A percentile compares a stretch with the other conserved stretches of the same genome.
These are phyloP conservation scores for Elasticomyces elasticus DNA, from an alignment of 495 filamentous ascomycete genomes.

Conservation along the genomic window DNA sequence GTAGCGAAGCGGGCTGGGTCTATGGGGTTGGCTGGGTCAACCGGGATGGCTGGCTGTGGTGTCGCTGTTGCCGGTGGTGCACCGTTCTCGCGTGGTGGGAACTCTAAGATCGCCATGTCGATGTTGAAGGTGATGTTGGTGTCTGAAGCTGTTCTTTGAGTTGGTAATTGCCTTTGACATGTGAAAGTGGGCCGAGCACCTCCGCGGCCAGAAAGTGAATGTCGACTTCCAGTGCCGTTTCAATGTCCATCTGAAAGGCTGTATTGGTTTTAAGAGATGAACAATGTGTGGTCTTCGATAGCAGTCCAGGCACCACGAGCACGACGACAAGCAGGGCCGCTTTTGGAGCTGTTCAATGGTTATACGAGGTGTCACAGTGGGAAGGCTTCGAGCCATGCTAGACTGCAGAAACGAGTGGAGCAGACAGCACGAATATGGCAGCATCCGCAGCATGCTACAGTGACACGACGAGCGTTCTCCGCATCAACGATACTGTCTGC, in stretches of 20 bases:
- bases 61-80: not conserved
- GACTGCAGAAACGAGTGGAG: not conserved
- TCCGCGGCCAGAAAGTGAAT: constrained; percentile 4
- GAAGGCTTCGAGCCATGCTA: not conserved
- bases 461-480: not conserved
- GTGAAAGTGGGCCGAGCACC: constrained; percentile 14
- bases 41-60: not conserved
- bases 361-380: constrained; percentile 4
- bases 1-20: constrained; percentile 53
- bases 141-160: not conserved
- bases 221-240: too few species aligned
- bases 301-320: constrained; percentile 23
- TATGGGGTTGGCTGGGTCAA: constrained; percentile 44
- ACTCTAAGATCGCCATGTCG: not conserved
- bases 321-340: constrained; percentile 12
- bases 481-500: not conserved
- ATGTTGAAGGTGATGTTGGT: not conserved
- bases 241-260: not conserved
- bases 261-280: constrained; percentile 21
- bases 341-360: constrained; percentile 14
- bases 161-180: not conserved
- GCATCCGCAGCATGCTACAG: not conserved
- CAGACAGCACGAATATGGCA: not conserved
- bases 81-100: not conserved
- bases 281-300: constrained; percentile 27